Conservation (phyloP, 768 basidiomycete species). For the Amanita pseudoporphyria region DNA sequence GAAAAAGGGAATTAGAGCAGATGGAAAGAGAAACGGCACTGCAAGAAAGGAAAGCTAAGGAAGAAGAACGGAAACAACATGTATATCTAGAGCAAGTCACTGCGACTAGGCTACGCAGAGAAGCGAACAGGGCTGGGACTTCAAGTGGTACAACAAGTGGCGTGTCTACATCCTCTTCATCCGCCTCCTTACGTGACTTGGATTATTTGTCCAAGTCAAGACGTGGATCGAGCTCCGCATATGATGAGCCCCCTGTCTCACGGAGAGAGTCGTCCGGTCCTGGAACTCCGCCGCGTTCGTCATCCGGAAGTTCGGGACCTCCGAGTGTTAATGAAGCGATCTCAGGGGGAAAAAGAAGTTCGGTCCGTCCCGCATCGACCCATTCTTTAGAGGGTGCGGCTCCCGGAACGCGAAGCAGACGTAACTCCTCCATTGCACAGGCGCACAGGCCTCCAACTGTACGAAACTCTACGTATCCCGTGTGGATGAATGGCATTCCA, state of each 20-base stretch:
- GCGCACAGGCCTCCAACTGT: slow-evolving; percentile 19
- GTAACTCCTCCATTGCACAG: slow-evolving; percentile 27
- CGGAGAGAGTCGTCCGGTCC: slow-evolving; percentile 40
- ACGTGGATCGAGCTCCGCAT: slow-evolving; percentile 26
- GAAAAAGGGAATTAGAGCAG: slow-evolving; percentile 31
- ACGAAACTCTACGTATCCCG: slow-evolving; percentile 25
- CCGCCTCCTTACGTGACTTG: slow-evolving; percentile 27
- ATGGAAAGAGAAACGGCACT: slow-evolving; percentile 42
- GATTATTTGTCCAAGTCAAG: slow-evolving; percentile 33
- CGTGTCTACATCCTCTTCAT: slow-evolving; percentile 25
- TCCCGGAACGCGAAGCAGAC: slow-evolving; percentile 27
- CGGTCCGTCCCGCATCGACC: slow-evolving; percentile 42
- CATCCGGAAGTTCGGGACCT: slow-evolving; percentile 43
- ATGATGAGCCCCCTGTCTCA: slow-evolving; percentile 27
- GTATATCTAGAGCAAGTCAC: slow-evolving; percentile 49
- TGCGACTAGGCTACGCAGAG: slow-evolving; percentile 52
- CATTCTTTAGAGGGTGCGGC: slow-evolving; percentile 51
- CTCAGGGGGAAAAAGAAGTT: slow-evolving; percentile 17
- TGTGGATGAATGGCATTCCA: slow-evolving; percentile 32
- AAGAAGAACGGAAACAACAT: slow-evolving; percentile 45
- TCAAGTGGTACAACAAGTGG: slow-evolving; percentile 20
- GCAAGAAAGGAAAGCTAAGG: slow-evolving; percentile 37
- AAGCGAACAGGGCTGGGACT: slow-evolving; percentile 42
- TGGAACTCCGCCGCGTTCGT: slow-evolving; percentile 30
- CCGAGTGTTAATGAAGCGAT: slow-evolving; percentile 29